Evolutionary conservation across 176 grass and related monocot species (phyloP), one percentile per base, ranked within the genome.

Genomic region (Zoysia japonica): DNA sequence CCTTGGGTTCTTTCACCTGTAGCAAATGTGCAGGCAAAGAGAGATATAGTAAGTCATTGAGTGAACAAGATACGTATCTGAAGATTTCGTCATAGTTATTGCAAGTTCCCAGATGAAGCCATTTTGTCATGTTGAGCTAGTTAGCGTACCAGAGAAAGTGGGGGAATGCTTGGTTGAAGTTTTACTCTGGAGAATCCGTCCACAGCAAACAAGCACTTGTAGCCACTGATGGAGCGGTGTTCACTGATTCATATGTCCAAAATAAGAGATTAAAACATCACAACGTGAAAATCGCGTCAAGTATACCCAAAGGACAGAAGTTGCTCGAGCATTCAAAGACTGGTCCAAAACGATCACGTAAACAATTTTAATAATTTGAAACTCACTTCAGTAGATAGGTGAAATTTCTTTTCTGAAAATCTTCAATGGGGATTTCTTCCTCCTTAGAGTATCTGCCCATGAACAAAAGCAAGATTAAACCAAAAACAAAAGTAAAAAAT

Each of bases 381-480:
- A 92, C 90, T 88, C 79, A 99, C 96, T 89, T 96, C 76, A 96
- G 71, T 45, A 95, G 78, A 45, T 99, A 96, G 81, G 88, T 96
- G 70, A 96, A 96, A 85, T 99, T 99, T 82, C 71, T 85, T 50
- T 64, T 75, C 65, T 85, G 77, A 17, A 66, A 88, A 59, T 81
- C 82, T 38, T 85, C 82, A 11, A 80, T 60, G 48, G 71, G n/a
- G 28, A 78, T 67, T 28, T 28, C 65, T 91, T 99, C 96, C 74
- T 99, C 96, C 82, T 99, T 97, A 7, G 84, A 94, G 65, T 95
- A 99, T 79, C 96, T 99, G 67, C 7, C 40, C 59, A 44, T 50
- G 8, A 80, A 68, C 73, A 76, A 28, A 87, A 9, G 2, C 11
- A 40, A 2, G 20, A 50, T 59, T 14, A 63, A 5, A 8, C n/a